These are phyloP conservation scores for Sporobolomyces pararoseus DNA, from an alignment of 768 basidiomycete species.

Conservation along the genomic window DNA sequence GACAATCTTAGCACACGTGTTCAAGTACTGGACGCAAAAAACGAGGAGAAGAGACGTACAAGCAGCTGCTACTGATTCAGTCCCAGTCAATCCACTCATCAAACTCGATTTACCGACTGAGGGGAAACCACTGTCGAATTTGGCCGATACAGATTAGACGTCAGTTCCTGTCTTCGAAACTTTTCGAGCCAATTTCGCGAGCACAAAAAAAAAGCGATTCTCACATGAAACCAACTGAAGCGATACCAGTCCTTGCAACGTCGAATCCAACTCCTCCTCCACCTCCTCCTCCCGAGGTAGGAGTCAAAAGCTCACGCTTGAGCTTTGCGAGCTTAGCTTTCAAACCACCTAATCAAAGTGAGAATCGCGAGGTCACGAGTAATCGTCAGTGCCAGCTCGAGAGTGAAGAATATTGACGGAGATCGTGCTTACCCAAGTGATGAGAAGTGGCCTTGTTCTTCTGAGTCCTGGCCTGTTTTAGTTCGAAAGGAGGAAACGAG, in stretches of 20 bases:
- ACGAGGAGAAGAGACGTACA: constrained; percentile 98
- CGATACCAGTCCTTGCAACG: constrained; percentile 92
- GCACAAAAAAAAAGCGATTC: constrained; percentile 50
- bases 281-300: constrained; percentile 71
- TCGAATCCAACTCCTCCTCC: constrained; percentile 91
- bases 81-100: constrained; percentile 94
- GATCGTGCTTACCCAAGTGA: constrained; percentile 17
- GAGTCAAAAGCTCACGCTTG: constrained; percentile 82
- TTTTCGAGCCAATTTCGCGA: neutral
- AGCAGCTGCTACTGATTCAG: constrained; percentile 89
- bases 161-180: neutral
- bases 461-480: constrained; percentile 44
- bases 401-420: neutral
- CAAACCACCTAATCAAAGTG: constrained; percentile 7
- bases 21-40: no score
- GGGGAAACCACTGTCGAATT: constrained; percentile 55
- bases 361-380: constrained; percentile 4
- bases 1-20: neutral
- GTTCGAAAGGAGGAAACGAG: constrained; percentile 3
- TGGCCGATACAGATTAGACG: no score
- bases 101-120: constrained; percentile 80
- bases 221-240: constrained; percentile 76
- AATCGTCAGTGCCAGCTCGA: neutral
- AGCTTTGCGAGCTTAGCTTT: constrained; percentile 93
- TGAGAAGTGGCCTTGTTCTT: constrained; percentile 50